Conservation (phyloP, 2,329 filamentous ascomycete genomes). For the Colletotrichum sidae region DNA sequence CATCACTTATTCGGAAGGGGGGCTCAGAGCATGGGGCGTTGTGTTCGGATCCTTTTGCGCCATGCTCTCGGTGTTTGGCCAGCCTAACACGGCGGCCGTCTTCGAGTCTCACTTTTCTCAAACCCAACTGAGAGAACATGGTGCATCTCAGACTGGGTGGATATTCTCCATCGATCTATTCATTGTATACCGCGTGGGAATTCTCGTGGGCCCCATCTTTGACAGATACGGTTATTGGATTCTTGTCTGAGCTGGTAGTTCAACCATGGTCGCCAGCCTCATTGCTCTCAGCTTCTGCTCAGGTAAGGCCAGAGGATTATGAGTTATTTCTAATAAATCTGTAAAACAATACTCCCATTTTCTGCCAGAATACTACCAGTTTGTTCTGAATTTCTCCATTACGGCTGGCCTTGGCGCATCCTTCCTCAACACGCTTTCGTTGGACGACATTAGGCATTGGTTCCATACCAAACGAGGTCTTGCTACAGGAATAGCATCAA, state of each 20-base stretch:
- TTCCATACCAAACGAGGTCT: slow-evolving; percentile 81
- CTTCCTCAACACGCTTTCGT: slow-evolving; percentile 84
- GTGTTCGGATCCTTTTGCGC: slow-evolving; percentile 82
- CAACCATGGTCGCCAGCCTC: slow-evolving; percentile 70
- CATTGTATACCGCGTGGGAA: slow-evolving; percentile 83
- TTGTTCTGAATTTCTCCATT: slow-evolving; percentile 82
- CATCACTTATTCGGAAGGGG: slow-evolving; percentile 75
- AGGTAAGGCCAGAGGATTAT: slow-evolving; percentile 51
- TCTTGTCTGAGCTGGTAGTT: slow-evolving; percentile 75
- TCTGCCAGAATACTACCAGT: slow-evolving; percentile 79
- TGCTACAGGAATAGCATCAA: slow-evolving; percentile 84
- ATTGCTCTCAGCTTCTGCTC: slow-evolving; percentile 79
- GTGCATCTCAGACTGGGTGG: slow-evolving; percentile 81
- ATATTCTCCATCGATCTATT: slow-evolving; percentile 88
- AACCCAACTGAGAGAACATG: slow-evolving; percentile 77
- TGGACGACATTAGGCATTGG: slow-evolving; percentile 84
- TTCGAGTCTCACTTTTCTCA: slow-evolving; percentile 82
- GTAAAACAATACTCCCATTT: not conserved
- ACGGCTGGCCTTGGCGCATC: slow-evolving; percentile 79
- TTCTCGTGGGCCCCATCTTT: slow-evolving; percentile 88
- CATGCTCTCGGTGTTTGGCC: slow-evolving; percentile 62
- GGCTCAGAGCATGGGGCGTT: slow-evolving; percentile 82
- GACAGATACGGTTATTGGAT: slow-evolving; percentile 83
- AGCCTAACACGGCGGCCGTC: slow-evolving; percentile 82
- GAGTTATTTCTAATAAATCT: not conserved